Evolutionary conservation across 352 stramenopile species (phyloP), one percentile per base, ranked within the genome.

Genomic region (Phytopythium ostracodes): DNA sequence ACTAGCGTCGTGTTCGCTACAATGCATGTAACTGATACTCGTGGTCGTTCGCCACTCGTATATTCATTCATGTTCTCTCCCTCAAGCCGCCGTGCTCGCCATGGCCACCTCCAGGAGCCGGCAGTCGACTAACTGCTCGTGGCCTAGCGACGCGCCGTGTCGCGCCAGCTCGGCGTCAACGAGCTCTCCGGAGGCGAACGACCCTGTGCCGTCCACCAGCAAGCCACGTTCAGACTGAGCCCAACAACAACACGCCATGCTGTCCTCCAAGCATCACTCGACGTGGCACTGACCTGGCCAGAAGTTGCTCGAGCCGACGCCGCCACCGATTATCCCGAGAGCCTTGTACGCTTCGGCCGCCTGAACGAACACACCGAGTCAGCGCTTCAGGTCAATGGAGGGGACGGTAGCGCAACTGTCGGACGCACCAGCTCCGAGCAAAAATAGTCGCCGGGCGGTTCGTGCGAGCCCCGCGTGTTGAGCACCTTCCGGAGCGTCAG

Each of bases 341-440:
- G 73, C 50, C 51, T 88, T 87, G 67, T 72, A 87, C 0, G 78
- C 77, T 29, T 86, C 75, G 4, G 78, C 81, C 12, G 74, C 72
- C 81, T 90, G 31, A 3, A 22, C 5, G 18, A 54, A 15, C 25
- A 12, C 7, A 9, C 1, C 35, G 33, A 15, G 27, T 24, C 27
- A 66, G 25, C 44, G 22, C 0, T 2, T 49, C 17, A 27, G 40
- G 35, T 18, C 49, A 22, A 15, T 24, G 20, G 24, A 27, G 36
- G 0, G 0, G 10, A 12, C 20, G 15, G 18, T 15, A 36, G 27
- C 31, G 62, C 35, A 17, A 22, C 6, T 2, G 10, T 24, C 12
- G 2, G 25, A 40, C 71, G 36, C 59, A 90, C 81, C 36, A 90
- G 71, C 57, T 90, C 81, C 0, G 81, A 90, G 71, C 81, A 90